phyloP scores from a whole-genome alignment of 75 land plant species.

The Selaginella moellendorffii region DNA sequence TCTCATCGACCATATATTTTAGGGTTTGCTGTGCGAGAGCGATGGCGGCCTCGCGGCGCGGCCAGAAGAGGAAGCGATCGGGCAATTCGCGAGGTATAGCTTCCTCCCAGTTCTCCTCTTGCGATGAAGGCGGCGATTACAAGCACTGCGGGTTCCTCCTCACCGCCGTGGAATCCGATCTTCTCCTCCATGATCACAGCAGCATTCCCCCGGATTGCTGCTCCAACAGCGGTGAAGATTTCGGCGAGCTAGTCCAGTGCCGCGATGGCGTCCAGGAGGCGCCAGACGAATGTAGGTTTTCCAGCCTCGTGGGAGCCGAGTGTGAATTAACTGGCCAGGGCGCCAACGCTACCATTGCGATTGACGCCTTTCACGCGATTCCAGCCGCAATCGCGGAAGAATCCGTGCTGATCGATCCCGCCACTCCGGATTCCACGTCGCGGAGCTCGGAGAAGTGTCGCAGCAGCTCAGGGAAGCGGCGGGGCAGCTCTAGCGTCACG shows the following conservation, averaged over 20 bases:
- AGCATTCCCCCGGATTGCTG: neutral
- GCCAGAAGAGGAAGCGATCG: too few relatives aligned
- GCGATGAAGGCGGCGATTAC: too few relatives aligned
- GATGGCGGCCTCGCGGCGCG: too few relatives aligned
- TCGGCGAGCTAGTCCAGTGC: neutral
- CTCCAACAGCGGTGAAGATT: conserved; percentile 3
- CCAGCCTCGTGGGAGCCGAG: conserved; percentile 10
- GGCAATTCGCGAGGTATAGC: too few relatives aligned
- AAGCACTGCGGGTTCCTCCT: conserved; percentile 57
- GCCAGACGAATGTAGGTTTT: neutral
- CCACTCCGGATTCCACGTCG: neutral
- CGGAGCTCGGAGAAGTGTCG: neutral
- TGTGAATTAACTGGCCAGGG: conserved; percentile 12
- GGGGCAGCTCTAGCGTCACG: neutral
- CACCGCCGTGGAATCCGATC: conserved; percentile 19
- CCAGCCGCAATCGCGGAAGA: conserved; percentile 3
- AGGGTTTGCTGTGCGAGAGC: too few relatives aligned
- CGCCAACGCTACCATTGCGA: neutral
- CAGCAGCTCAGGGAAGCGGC: neutral
- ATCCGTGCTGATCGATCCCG: conserved; percentile 4
- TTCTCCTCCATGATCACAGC: neutral
- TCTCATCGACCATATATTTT: too few relatives aligned
- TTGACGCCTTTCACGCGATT: neutral
- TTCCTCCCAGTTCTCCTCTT: too few relatives aligned
- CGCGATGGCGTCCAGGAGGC: neutral